These are phyloP conservation scores for Nigrospora osmanthi DNA, from an alignment of 2,329 filamentous ascomycete species.

Conservation along the genomic window DNA sequence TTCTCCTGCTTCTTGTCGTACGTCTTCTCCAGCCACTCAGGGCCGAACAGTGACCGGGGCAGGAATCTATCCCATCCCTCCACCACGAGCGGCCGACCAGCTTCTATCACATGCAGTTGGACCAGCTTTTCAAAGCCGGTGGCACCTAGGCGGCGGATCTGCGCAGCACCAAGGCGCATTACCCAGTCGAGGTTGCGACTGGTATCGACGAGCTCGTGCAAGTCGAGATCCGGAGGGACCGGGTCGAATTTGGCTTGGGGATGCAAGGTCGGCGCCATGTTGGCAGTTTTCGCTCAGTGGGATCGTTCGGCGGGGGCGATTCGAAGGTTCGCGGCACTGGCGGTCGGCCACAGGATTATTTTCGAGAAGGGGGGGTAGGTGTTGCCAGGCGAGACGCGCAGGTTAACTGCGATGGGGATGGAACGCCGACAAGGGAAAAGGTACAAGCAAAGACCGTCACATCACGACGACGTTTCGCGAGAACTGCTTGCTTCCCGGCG, in stretches of 20 bases:
- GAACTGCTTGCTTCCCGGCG: no score
- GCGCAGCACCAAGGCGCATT: conserved; percentile 67
- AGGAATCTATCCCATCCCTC: conserved; percentile 77
- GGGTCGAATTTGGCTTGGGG: conserved; percentile 88
- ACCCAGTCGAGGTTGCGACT: conserved; percentile 85
- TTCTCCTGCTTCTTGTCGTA: conserved; percentile 80
- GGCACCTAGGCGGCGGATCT: conserved; percentile 69
- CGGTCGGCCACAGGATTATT: no score
- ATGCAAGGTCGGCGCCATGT: conserved; percentile 67
- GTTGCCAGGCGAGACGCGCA: no score
- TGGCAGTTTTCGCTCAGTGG: conserved; percentile 13
- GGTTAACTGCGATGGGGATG: no score
- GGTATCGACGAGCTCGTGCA: conserved; percentile 65
- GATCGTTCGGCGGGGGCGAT: no score
- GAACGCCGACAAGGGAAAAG: no score
- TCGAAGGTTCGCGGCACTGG: no score
- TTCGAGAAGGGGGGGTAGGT: no score
- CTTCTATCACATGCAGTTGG: conserved; percentile 71
- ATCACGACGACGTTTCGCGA: no score
- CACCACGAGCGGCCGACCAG: conserved; percentile 83
- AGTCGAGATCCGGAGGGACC: conserved; percentile 76
- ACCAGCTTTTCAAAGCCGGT: conserved; percentile 83
- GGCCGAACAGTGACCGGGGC: conserved; percentile 70
- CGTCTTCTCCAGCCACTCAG: conserved; percentile 70
- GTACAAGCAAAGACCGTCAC: no score